Evolutionary conservation across 2,329 filamentous ascomycete species (phyloP).

Genomic region (Pseudocercospora musae): DNA sequence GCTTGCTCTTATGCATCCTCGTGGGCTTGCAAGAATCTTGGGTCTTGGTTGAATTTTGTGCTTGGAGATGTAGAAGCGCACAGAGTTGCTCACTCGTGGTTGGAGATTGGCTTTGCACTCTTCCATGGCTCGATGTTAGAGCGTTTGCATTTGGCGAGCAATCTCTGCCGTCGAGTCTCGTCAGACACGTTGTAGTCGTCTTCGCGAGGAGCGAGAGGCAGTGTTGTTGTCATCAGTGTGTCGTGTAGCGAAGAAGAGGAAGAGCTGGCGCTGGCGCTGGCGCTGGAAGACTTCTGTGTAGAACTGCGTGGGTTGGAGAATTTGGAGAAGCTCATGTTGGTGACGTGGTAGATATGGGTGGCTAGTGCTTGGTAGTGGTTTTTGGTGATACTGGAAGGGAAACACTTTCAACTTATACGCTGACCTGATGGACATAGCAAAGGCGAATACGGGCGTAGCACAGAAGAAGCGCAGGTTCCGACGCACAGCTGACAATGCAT

Average conservation of each 20-base stretch:
- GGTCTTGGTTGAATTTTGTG: neutral
- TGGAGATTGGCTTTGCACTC: slow-evolving; percentile 24
- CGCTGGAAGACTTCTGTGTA: slow-evolving; percentile 22
- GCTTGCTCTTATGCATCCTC: neutral
- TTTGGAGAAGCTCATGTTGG: slow-evolving; percentile 26
- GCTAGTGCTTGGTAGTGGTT: neutral
- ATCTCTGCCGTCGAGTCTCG: slow-evolving; percentile 24
- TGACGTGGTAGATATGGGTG: neutral
- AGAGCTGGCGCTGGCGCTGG: slow-evolving; percentile 26
- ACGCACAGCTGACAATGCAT: no score
- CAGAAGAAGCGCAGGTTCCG: neutral
- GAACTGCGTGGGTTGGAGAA: slow-evolving; percentile 26
- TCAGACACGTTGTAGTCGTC: slow-evolving; percentile 33
- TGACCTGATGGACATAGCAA: slow-evolving; percentile 2
- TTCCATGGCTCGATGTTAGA: slow-evolving; percentile 28
- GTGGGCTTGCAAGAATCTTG: neutral
- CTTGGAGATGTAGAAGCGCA: neutral
- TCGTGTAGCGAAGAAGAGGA: slow-evolving; percentile 25
- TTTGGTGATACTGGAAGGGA: neutral
- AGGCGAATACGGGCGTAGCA: neutral
- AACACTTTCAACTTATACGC: neutral
- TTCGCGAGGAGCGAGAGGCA: slow-evolving; percentile 33
- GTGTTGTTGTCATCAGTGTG: slow-evolving; percentile 24
- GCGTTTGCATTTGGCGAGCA: slow-evolving; percentile 32
- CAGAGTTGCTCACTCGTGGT: slow-evolving; percentile 6